Conservation (phyloP, 352 stramenopile species). For the Elongisporangium anandrum region DNA sequence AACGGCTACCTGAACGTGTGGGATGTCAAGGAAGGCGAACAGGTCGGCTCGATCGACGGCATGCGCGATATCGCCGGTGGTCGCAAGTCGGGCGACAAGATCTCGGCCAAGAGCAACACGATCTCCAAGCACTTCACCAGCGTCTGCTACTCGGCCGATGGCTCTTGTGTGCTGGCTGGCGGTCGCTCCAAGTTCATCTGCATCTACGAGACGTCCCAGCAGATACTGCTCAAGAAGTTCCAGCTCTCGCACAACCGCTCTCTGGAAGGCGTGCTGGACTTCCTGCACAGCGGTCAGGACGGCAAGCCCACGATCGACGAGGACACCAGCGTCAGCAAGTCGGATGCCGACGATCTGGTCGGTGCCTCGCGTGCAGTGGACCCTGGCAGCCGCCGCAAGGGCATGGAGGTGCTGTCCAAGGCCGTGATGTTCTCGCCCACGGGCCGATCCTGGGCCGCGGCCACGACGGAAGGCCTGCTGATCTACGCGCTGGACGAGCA, state of each 20-base stretch:
- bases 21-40: conserved; percentile 95
- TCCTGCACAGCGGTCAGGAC: conserved; percentile 81
- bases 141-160: conserved; percentile 98
- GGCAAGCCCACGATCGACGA: conserved; percentile 4
- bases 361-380: conserved; percentile 90
- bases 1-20: conserved; percentile 97
- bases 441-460: conserved; percentile 94
- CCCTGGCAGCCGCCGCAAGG: conserved; percentile 82
- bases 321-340: conserved; percentile 69
- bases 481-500: conserved; percentile 96
- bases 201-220: conserved; percentile 96
- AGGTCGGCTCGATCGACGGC: conserved; percentile 95
- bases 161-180: conserved; percentile 95
- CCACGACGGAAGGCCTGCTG: conserved; percentile 97
- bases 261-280: conserved; percentile 95
- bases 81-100: conserved; percentile 73
- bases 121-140: conserved; percentile 98
- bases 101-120: conserved; percentile 87
- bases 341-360: conserved; percentile 45
- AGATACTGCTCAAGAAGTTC: conserved; percentile 99
- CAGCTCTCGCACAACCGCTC: conserved; percentile 98
- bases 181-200: conserved; percentile 99
- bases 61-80: conserved; percentile 95
- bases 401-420: conserved; percentile 87
- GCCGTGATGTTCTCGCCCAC: conserved; percentile 97